A percentile compares a stretch with the other conserved stretches of the same genome.
Conservation (phyloP, 148 eudicot species). For the Hydrangea macrophylla region DNA sequence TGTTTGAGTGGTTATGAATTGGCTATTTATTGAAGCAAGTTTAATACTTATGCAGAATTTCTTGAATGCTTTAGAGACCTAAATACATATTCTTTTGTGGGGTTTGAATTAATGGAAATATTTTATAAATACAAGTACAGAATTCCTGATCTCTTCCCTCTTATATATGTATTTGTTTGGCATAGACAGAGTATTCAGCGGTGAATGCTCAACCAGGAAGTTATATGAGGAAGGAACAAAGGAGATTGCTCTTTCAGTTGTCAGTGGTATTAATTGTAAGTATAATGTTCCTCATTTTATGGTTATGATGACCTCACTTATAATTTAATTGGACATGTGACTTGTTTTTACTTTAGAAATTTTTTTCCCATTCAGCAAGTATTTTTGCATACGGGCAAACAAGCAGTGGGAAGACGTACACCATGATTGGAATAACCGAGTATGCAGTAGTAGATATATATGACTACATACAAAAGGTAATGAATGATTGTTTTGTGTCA, state of each 20-base stretch:
- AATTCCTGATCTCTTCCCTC: background rate
- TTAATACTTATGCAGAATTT: background rate
- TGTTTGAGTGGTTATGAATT: background rate
- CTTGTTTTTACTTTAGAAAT: constrained; percentile 6
- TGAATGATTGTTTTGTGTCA: background rate
- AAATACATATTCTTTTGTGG: background rate
- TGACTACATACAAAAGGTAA: constrained; percentile 80
- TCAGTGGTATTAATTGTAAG: constrained; percentile 90
- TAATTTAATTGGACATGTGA: background rate
- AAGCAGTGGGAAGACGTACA: constrained; percentile 95
- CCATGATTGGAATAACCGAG: constrained; percentile 88
- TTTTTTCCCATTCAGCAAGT: constrained; percentile 62
- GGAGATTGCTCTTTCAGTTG: constrained; percentile 88
- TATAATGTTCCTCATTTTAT: constrained; percentile 6
- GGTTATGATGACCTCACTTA: background rate
- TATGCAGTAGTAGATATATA: constrained; percentile 85
- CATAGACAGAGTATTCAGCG: constrained; percentile 81
- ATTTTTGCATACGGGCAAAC: constrained; percentile 97
- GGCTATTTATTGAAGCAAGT: background rate
- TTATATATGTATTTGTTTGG: constrained; percentile 9
- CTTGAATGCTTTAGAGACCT: background rate
- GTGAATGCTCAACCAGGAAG: constrained; percentile 74
- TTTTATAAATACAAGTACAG: background rate
- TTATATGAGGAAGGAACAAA: constrained; percentile 81
- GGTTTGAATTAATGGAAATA: background rate